A percentile compares a stretch with the other conserved stretches of the same genome.
phyloP scores from a whole-genome alignment of 352 stramenopile genomes.

The Aphanomyces cochlioides region DNA sequence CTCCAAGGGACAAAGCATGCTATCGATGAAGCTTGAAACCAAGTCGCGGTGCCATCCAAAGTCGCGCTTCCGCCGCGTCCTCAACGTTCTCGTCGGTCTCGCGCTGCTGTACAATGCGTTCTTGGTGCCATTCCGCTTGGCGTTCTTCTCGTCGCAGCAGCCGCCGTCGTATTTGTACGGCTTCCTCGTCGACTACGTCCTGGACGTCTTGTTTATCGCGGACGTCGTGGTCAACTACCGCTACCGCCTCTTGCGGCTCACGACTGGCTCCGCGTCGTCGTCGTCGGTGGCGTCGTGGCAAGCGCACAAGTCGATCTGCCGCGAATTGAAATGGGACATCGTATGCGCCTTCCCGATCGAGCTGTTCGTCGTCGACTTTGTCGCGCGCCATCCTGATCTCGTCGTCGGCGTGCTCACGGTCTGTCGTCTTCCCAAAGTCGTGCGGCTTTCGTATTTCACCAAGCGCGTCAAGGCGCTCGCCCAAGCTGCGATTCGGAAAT shows the following conservation, averaged over 20 bases:
- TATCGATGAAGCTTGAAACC: constrained; percentile 19
- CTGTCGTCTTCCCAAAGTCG: constrained; percentile 21
- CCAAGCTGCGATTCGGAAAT: constrained; percentile 11
- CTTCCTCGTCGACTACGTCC: constrained; percentile 39
- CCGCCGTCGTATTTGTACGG: constrained; percentile 27
- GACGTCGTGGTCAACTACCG: constrained; percentile 40
- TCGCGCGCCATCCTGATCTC: constrained; percentile 3
- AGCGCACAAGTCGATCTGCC: constrained; percentile 10
- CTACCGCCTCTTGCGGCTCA: constrained; percentile 13
- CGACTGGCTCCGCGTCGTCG: background rate
- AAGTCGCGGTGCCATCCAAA: constrained; percentile 31
- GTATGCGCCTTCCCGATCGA: constrained; percentile 25
- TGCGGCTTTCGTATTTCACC: constrained; percentile 26
- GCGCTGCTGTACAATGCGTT: constrained; percentile 47
- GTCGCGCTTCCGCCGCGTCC: constrained; percentile 33
- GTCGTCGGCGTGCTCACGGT: constrained; percentile 18
- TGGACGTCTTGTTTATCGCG: constrained; percentile 41
- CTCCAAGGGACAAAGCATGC: background rate
- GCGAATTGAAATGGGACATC: constrained; percentile 23
- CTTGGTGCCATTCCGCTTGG: constrained; percentile 42
- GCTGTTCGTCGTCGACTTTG: constrained; percentile 7
- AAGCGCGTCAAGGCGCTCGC: constrained; percentile 21
- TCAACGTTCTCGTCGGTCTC: constrained; percentile 40
- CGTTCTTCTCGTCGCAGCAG: constrained; percentile 35
- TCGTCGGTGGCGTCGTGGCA: background rate